Percentiles rank a stretch among this genome's conserved stretches.
These are phyloP conservation scores for Ogataea zsoltii DNA, from an alignment of 805 yeast species.

Conservation along the genomic window DNA sequence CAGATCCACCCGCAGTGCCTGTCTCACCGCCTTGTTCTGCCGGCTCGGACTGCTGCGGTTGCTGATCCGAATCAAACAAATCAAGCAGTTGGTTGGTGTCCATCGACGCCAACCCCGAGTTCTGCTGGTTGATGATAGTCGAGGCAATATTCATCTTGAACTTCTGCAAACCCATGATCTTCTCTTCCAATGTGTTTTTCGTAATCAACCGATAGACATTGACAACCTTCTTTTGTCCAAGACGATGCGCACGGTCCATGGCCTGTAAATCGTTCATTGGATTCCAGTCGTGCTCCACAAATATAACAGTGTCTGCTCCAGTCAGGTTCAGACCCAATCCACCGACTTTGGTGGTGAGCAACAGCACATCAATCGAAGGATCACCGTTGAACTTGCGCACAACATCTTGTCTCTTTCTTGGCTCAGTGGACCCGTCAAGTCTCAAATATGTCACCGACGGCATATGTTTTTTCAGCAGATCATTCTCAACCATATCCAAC, in stretches of 20 bases:
- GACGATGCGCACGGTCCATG: conserved; percentile 97
- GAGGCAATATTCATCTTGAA: conserved; percentile 98
- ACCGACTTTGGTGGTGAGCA: conserved; percentile 96
- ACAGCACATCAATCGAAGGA: conserved; percentile 91
- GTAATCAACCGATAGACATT: conserved; percentile 95
- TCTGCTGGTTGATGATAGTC: conserved; percentile 93
- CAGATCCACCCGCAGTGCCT: conserved; percentile 19
- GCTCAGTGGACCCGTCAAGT: conserved; percentile 91
- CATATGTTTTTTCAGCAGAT: conserved; percentile 76
- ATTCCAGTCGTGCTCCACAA: conserved; percentile 99
- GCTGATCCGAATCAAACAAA: conserved; percentile 75
- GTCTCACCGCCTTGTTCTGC: conserved; percentile 25
- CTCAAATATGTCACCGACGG: conserved; percentile 94
- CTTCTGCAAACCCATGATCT: conserved; percentile 96
- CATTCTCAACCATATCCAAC: conserved; percentile 95
- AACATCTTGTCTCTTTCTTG: conserved; percentile 85
- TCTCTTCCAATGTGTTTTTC: conserved; percentile 89
- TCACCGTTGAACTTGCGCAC: conserved; percentile 93
- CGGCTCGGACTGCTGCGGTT: conserved; percentile 26
- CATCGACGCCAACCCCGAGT: conserved; percentile 94
- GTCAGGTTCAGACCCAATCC: conserved; percentile 97
- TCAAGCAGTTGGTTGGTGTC: conserved; percentile 93
- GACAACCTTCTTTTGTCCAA: conserved; percentile 97
- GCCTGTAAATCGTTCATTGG: conserved; percentile 99
- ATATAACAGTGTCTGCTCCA: conserved; percentile 99